Percentiles rank a stretch among this genome's conserved stretches.
Conservation (phyloP, 345 rosid species). For the Hibiscus tridactylites region DNA sequence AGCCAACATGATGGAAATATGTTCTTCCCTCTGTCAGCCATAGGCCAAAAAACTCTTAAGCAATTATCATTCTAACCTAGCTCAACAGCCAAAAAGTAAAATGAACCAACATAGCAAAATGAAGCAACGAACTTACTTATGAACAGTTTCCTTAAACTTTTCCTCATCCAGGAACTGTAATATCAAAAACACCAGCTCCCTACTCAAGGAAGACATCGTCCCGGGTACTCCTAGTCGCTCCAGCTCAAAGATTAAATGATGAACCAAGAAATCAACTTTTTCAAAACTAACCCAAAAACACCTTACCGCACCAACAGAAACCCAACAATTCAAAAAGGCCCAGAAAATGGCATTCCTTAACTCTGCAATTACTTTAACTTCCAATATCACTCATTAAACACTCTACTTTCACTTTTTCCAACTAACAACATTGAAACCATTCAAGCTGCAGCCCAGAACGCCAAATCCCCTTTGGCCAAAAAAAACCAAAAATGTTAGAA, state of each 20-base stretch:
- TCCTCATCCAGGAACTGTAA: slow-evolving; percentile 62
- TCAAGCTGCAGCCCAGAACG: background rate
- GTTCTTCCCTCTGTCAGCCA: background rate
- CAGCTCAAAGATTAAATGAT: slow-evolving; percentile 27
- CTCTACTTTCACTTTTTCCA: background rate
- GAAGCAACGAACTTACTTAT: slow-evolving; percentile 35
- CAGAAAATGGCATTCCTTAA: slow-evolving; percentile 7
- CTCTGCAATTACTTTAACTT: slow-evolving; percentile 2
- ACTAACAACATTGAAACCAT: background rate
- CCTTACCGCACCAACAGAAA: slow-evolving; percentile 2
- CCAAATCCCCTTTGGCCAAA: background rate
- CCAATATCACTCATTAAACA: slow-evolving; percentile 1
- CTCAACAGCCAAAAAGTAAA: background rate
- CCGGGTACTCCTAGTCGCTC: slow-evolving; percentile 38
- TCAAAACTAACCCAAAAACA: background rate
- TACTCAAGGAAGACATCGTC: slow-evolving; percentile 59
- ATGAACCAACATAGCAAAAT: background rate
- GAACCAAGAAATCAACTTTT: slow-evolving; percentile 10
- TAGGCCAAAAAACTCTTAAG: background rate
- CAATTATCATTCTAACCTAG: background rate
- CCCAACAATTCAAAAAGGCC: background rate
- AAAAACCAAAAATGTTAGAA: background rate
- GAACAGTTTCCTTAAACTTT: slow-evolving; percentile 50
- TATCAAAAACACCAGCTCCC: slow-evolving; percentile 58
- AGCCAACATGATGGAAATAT: background rate